Percentiles rank a stretch among this genome's conserved stretches.
Conservation (phyloP, 345 rosid species). For the Aquilaria yunnanensis region DNA sequence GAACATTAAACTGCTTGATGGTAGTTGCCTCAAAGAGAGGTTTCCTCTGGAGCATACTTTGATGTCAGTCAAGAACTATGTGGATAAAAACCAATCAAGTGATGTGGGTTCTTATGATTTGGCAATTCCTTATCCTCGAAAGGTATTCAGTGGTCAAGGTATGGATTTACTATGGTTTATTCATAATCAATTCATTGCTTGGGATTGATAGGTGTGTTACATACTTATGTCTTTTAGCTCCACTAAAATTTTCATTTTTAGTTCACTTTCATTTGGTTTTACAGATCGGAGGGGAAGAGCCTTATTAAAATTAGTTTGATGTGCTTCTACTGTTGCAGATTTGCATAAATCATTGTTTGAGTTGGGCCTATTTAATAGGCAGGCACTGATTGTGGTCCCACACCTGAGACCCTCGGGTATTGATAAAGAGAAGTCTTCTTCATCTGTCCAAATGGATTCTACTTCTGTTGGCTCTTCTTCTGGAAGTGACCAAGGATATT, state of each 20-base stretch:
- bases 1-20: slow-evolving; percentile 67
- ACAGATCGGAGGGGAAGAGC: no score
- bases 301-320: no score
- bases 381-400: slow-evolving; percentile 77
- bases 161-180: slow-evolving; percentile 12
- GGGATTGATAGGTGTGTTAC: no score
- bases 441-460: slow-evolving; percentile 21
- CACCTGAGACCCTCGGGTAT: slow-evolving; percentile 32
- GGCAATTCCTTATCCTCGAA: slow-evolving; percentile 87
- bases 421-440: slow-evolving; percentile 30
- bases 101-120: slow-evolving; percentile 55
- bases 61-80: slow-evolving; percentile 64
- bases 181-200: no score
- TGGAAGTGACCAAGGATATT: slow-evolving; percentile 58
- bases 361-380: slow-evolving; percentile 67
- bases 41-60: slow-evolving; percentile 51
- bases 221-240: no score
- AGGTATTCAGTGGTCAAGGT: slow-evolving; percentile 76
- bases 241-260: no score
- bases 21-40: slow-evolving; percentile 63
- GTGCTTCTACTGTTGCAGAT: slow-evolving; percentile 41
- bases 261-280: no score
- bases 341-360: slow-evolving; percentile 60
- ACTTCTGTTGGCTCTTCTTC: slow-evolving; percentile 21
- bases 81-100: slow-evolving; percentile 48